Conservation (phyloP, 176 grass and related monocot species). For the Aegilops tauschii region DNA sequence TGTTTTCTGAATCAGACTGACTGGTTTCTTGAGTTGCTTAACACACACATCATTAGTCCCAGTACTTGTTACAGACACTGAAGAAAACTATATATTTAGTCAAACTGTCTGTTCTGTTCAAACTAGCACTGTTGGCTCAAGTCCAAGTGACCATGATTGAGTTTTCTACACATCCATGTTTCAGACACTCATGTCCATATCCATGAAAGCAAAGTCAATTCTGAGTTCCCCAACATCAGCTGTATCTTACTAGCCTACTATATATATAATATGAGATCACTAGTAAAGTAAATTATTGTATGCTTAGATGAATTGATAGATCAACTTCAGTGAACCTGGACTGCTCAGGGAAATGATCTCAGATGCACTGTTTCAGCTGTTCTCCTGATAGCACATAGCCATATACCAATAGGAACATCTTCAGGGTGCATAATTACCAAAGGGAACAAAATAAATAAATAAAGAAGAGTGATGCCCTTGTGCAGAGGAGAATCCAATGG, state of each 20-base stretch:
- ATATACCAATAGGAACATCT: slow-evolving; percentile 11
- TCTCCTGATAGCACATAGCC: not conserved
- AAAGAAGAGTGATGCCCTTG: slow-evolving; percentile 17
- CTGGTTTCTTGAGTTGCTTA: not conserved
- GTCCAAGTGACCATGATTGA: not conserved
- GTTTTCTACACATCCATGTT: not conserved
- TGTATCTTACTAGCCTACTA: no score
- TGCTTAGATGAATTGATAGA: not conserved
- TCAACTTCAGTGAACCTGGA: slow-evolving; percentile 33
- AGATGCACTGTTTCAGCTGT: not conserved
- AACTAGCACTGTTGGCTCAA: not conserved
- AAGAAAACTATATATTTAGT: not conserved
- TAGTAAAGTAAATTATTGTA: not conserved
- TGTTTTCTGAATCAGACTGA: not conserved
- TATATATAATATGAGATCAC: no score
- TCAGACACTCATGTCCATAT: slow-evolving; percentile 1
- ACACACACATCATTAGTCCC: not conserved
- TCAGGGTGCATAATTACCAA: slow-evolving; percentile 26
- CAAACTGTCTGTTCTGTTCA: not conserved
- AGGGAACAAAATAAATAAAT: slow-evolving; percentile 14
- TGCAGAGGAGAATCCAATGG: slow-evolving; percentile 47
- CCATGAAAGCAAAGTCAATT: no score
- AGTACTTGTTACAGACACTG: no score
- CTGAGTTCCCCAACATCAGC: no score
- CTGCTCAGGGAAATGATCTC: slow-evolving; percentile 27